These are phyloP conservation scores for Kodamaea alishanica DNA, from an alignment of 1,139 yeast species.

Conservation along the genomic window DNA sequence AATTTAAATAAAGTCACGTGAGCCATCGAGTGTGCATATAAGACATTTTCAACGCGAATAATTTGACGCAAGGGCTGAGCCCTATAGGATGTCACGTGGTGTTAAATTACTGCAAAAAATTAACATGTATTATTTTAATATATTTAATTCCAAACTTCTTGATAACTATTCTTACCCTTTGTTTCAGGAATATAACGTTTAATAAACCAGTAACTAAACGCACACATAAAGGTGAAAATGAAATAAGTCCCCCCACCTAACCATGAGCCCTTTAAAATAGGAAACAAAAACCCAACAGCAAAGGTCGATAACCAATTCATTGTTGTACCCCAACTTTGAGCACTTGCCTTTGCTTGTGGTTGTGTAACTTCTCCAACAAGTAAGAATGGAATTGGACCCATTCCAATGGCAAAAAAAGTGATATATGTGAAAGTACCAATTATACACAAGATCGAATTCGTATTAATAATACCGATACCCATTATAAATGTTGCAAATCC, in stretches of 20 bases:
- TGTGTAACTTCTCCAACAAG: slow-evolving; percentile 88
- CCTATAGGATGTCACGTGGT: slow-evolving; percentile 6
- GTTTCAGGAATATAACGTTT: slow-evolving; percentile 68
- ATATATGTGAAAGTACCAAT: slow-evolving; percentile 70
- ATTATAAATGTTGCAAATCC: slow-evolving; percentile 60
- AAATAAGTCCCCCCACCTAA: slow-evolving; percentile 82
- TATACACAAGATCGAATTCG: slow-evolving; percentile 53
- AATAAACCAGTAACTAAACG: slow-evolving; percentile 47
- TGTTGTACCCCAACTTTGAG: slow-evolving; percentile 90
- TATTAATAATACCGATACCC: slow-evolving; percentile 58
- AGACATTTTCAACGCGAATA: neutral
- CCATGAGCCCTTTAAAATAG: slow-evolving; percentile 53
- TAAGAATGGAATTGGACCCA: slow-evolving; percentile 93
- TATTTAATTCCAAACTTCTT: slow-evolving; percentile 52
- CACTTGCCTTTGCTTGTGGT: slow-evolving; percentile 71
- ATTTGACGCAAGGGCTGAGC: slow-evolving; percentile 1
- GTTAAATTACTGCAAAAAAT: slow-evolving; percentile 1
- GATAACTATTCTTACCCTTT: slow-evolving; percentile 57
- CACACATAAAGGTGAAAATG: slow-evolving; percentile 61
- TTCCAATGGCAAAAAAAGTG: slow-evolving; percentile 80
- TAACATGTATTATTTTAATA: slow-evolving; percentile 1
- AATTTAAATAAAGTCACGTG: neutral
- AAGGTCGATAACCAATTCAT: slow-evolving; percentile 92
- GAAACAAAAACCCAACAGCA: slow-evolving; percentile 75
- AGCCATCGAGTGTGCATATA: neutral